phyloP scores from a whole-genome alignment of 2,329 filamentous ascomycete genomes.

The Dactylellina sp. region DNA sequence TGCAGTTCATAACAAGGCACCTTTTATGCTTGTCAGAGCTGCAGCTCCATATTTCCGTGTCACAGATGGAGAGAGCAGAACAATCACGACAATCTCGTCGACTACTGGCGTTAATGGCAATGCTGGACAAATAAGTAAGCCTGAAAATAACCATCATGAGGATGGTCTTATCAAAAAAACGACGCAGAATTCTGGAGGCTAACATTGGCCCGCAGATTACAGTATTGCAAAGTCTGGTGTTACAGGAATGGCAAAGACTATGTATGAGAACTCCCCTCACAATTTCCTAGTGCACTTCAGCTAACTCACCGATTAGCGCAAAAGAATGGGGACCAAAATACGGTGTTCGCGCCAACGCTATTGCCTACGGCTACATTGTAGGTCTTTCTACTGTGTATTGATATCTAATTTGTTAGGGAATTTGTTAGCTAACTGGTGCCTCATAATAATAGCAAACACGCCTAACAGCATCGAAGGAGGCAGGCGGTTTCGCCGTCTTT shows the following conservation, averaged over 20 bases:
- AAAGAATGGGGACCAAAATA: constrained; percentile 68
- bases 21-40: constrained; percentile 83
- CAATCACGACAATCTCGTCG: constrained; percentile 84
- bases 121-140: constrained; percentile 65
- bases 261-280: constrained; percentile 67
- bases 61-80: constrained; percentile 80
- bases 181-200: neutral
- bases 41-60: constrained; percentile 89
- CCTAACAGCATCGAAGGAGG: constrained; percentile 85
- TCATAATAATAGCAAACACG: constrained; percentile 68
- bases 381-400: constrained; percentile 5
- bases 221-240: constrained; percentile 86
- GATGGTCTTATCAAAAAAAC: constrained; percentile 58
- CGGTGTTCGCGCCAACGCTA: constrained; percentile 73
- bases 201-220: constrained; percentile 83
- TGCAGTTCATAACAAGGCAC: constrained; percentile 83
- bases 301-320: constrained; percentile 16
- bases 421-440: neutral
- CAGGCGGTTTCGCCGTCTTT: constrained; percentile 81
- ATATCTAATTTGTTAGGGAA: too few relatives aligned
- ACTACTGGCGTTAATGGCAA: constrained; percentile 88
- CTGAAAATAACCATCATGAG: neutral
- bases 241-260: constrained; percentile 84
- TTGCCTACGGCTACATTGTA: constrained; percentile 78
- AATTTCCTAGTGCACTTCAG: neutral